Percentiles rank a stretch among this genome's conserved stretches.
These are phyloP conservation scores for Ceratobasidium sp. DNA, from an alignment of 1,284 basidiomycete genomes.

Conservation along the genomic window DNA sequence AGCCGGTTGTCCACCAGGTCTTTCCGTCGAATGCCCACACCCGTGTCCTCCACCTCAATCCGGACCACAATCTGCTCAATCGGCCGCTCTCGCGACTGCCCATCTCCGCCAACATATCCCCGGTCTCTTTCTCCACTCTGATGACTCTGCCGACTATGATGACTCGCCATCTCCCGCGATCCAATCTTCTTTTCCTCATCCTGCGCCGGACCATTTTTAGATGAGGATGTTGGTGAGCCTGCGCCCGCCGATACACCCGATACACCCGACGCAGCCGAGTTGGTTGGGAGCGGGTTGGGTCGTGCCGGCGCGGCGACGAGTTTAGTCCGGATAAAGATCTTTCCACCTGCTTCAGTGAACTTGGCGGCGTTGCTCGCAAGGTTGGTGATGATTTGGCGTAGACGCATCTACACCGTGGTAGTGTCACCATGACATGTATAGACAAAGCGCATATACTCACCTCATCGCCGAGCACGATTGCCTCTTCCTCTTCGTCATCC, in stretches of 20 bases:
- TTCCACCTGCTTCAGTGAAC: constrained; percentile 82
- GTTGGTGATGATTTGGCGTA: constrained; percentile 84
- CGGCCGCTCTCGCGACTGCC: constrained; percentile 46
- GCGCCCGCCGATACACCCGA: constrained; percentile 5
- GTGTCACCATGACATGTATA: not conserved
- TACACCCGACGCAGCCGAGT: constrained; percentile 16
- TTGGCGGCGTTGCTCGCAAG: constrained; percentile 67
- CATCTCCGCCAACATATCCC: not conserved
- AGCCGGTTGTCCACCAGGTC: constrained; percentile 81
- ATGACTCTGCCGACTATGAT: constrained; percentile 6
- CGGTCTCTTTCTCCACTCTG: constrained; percentile 7
- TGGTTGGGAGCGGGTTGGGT: constrained; percentile 41
- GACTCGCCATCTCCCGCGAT: not conserved
- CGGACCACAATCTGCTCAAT: constrained; percentile 77
- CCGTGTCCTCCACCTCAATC: constrained; percentile 80
- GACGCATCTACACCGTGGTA: constrained; percentile 62
- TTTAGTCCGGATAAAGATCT: constrained; percentile 69
- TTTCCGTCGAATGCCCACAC: constrained; percentile 75
- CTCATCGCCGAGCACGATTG: constrained; percentile 81
- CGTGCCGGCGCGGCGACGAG: constrained; percentile 67
- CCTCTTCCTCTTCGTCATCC: constrained; percentile 64
- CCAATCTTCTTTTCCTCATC: constrained; percentile 9
- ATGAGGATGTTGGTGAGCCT: constrained; percentile 3
- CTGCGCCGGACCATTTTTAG: not conserved
- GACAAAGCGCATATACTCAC: constrained; percentile 21